A percentile compares a stretch with the other conserved stretches of the same genome.
Evolutionary conservation across 176 grass and related monocot genomes (phyloP).

Genomic region (Zea mays): DNA sequence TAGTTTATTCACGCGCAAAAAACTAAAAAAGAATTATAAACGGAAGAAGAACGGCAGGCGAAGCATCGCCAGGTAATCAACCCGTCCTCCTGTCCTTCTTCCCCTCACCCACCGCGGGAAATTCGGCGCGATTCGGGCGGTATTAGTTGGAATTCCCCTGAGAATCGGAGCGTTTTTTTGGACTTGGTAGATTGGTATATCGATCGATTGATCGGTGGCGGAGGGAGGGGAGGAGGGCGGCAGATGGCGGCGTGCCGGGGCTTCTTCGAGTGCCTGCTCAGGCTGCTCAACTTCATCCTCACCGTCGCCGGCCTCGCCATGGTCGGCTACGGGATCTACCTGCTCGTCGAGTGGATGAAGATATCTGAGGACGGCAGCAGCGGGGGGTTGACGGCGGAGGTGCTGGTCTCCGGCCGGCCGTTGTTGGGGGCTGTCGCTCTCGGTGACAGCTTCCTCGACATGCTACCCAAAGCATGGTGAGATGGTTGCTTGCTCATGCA

Average conservation of each 20-base stretch:
- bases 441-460: slow-evolving; percentile 59
- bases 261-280: slow-evolving; percentile 80
- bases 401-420: slow-evolving; percentile 58
- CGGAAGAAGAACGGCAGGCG: background rate
- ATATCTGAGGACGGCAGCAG: slow-evolving; percentile 33
- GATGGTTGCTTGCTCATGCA: slow-evolving; percentile 1
- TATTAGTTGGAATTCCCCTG: background rate
- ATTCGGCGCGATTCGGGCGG: background rate
- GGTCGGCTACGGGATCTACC: slow-evolving; percentile 79
- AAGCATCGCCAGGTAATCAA: slow-evolving; percentile 19
- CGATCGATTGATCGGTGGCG: slow-evolving; percentile 21
- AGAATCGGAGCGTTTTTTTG: slow-evolving; percentile 12
- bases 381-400: slow-evolving; percentile 36
- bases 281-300: slow-evolving; percentile 86
- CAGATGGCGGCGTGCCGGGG: slow-evolving; percentile 71
- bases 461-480: slow-evolving; percentile 89
- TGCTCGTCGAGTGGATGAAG: slow-evolving; percentile 69
- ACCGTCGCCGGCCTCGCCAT: slow-evolving; percentile 76
- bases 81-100: no score
- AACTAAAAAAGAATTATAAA: background rate
- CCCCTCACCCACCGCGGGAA: slow-evolving; percentile 3
- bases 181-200: slow-evolving; percentile 24
- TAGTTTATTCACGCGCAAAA: no score
- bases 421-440: slow-evolving; percentile 62
- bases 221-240: background rate